Percentiles rank a stretch among this genome's conserved stretches.
Evolutionary conservation across 2,329 filamentous ascomycete genomes (phyloP).

Genomic region (Venturia pyrina): DNA sequence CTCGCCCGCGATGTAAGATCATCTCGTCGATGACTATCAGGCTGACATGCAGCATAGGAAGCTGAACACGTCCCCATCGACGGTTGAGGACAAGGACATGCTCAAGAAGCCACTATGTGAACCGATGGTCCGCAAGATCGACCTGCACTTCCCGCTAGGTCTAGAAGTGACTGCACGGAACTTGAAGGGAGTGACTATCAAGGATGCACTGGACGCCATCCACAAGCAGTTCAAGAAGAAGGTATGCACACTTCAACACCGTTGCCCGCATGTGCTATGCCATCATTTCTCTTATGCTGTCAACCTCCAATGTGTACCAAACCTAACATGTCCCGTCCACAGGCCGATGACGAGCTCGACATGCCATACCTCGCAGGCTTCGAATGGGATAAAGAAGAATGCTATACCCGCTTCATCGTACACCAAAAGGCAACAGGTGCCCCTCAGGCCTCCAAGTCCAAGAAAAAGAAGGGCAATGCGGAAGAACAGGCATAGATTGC

Average conservation of each 20-base stretch:
- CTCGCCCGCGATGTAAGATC: constrained; percentile 11
- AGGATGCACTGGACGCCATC: constrained; percentile 91
- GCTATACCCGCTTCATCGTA: constrained; percentile 67
- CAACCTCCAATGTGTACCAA: constrained; percentile 11
- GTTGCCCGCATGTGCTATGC: neutral
- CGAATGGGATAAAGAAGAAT: constrained; percentile 92
- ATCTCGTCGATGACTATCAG: neutral
- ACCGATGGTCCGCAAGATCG: constrained; percentile 86
- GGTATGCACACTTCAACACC: constrained; percentile 39
- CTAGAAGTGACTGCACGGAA: constrained; percentile 84
- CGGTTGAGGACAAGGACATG: constrained; percentile 72
- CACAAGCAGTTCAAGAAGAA: constrained; percentile 96
- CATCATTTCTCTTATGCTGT: neutral
- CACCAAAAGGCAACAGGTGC: constrained; percentile 18
- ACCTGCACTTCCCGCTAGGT: constrained; percentile 82
- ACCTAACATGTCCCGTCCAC: constrained; percentile 5
- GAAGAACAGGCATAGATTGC: constrained; percentile 16
- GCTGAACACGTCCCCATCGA: constrained; percentile 74
- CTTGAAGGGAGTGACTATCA: constrained; percentile 90
- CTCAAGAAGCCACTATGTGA: constrained; percentile 72
- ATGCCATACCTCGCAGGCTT: constrained; percentile 83
- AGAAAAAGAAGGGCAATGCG: constrained; percentile 48
- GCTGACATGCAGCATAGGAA: constrained; percentile 51
- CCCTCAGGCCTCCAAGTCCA: constrained; percentile 25
- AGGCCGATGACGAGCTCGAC: constrained; percentile 89